These are phyloP conservation scores for Euphrasia arctica DNA, from an alignment of 305 asterid genomes.

Conservation along the genomic window DNA sequence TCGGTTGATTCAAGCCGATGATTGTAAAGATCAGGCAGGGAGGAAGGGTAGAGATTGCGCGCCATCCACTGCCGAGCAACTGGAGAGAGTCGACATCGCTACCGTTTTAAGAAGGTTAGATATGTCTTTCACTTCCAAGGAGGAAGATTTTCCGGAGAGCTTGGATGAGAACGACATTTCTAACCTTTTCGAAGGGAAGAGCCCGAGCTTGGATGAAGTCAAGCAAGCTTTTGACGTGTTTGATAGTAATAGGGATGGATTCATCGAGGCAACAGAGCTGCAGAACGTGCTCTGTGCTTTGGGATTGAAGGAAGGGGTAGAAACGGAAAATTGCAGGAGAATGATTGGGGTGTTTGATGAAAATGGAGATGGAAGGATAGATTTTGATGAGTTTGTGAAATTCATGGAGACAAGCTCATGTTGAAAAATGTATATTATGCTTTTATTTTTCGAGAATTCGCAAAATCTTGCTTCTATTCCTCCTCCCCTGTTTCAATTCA, in stretches of 20 bases:
- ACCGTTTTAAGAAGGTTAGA: slow-evolving; percentile 39
- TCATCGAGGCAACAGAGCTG: slow-evolving; percentile 58
- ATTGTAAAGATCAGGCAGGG: background rate
- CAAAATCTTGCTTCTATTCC: background rate
- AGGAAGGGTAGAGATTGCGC: slow-evolving; percentile 8
- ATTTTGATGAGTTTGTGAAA: slow-evolving; percentile 50
- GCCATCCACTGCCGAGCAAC: background rate
- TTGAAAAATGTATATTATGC: slow-evolving; percentile 5
- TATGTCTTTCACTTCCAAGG: slow-evolving; percentile 30
- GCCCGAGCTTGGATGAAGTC: slow-evolving; percentile 42
- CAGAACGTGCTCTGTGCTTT: slow-evolving; percentile 47
- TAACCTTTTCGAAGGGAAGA: slow-evolving; percentile 38
- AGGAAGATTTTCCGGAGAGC: slow-evolving; percentile 27
- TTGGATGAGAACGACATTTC: slow-evolving; percentile 30
- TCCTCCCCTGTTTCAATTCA: too few relatives aligned
- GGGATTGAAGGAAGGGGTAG: slow-evolving; percentile 46
- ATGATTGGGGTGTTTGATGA: slow-evolving; percentile 54
- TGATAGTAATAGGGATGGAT: slow-evolving; percentile 61
- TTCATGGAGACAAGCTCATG: slow-evolving; percentile 35
- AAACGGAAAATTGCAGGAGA: slow-evolving; percentile 41
- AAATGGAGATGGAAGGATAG: slow-evolving; percentile 59
- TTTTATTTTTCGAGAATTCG: background rate
- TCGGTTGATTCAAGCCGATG: slow-evolving; percentile 3
- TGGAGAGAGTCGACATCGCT: slow-evolving; percentile 34
- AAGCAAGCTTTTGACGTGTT: slow-evolving; percentile 59